These are phyloP conservation scores for Daldinia bambusicola DNA, from an alignment of 495 filamentous ascomycete genomes.

Conservation along the genomic window DNA sequence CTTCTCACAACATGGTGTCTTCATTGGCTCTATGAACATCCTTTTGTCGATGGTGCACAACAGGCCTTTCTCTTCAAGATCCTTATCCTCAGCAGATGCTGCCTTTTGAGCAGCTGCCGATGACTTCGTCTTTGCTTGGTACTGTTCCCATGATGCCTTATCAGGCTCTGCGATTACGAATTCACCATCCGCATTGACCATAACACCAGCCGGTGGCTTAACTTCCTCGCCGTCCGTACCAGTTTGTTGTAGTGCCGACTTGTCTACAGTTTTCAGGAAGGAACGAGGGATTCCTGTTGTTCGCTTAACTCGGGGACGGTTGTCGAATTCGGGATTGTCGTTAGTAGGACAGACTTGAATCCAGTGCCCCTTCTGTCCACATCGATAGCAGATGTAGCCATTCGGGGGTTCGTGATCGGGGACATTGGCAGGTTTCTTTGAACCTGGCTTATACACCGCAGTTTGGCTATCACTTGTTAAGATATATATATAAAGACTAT, in stretches of 20 bases:
- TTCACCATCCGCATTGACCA: constrained; percentile 97
- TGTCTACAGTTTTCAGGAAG: constrained; percentile 92
- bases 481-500: constrained; percentile 24
- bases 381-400: constrained; percentile 97
- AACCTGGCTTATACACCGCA: constrained; percentile 60
- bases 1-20: constrained; percentile 96
- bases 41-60: constrained; percentile 96
- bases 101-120: constrained; percentile 81
- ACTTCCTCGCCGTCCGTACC: constrained; percentile 76
- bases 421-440: constrained; percentile 75
- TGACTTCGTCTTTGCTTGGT: constrained; percentile 90
- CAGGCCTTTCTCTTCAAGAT: constrained; percentile 84
- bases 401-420: constrained; percentile 91
- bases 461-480: constrained; percentile 62
- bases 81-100: constrained; percentile 73
- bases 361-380: constrained; percentile 98
- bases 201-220: constrained; percentile 83
- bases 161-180: constrained; percentile 95
- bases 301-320: constrained; percentile 87
- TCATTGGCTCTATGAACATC: constrained; percentile 95
- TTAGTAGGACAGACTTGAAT: constrained; percentile 98
- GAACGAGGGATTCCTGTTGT: constrained; percentile 96
- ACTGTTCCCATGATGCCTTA: constrained; percentile 94
- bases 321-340: constrained; percentile 94
- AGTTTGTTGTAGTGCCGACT: constrained; percentile 77